Evolutionary conservation across 805 yeast genomes (phyloP).

Genomic region (Sugiyamaella chiloensis): DNA sequence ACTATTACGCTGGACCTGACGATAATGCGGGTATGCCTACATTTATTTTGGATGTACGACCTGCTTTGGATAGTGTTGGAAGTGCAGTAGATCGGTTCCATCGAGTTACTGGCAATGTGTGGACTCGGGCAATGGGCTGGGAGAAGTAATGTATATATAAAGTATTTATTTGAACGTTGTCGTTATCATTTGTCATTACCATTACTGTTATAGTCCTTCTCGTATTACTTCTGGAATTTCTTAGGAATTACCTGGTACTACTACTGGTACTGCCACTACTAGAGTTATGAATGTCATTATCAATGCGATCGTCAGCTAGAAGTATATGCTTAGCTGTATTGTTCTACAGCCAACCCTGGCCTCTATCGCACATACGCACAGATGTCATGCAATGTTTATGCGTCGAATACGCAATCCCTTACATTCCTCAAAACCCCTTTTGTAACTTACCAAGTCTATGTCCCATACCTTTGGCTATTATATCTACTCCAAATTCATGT

Average conservation of each 20-base stretch:
- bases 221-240: no score
- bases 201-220: constrained; percentile 2
- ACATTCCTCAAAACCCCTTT: no score
- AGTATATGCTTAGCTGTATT: no score
- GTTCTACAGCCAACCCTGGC: constrained; percentile 3
- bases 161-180: no score
- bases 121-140: constrained; percentile 70
- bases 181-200: neutral
- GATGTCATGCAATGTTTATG: neutral
- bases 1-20: constrained; percentile 94
- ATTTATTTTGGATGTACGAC: constrained; percentile 90
- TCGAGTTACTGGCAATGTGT: constrained; percentile 64
- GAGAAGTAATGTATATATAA: constrained; percentile 6
- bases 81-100: constrained; percentile 66
- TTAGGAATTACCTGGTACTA: no score
- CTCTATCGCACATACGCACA: constrained; percentile 1
- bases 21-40: constrained; percentile 86
- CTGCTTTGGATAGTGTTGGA: constrained; percentile 72
- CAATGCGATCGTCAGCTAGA: no score
- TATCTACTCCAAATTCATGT: no score
- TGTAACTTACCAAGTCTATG: no score
- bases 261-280: no score
- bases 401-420: neutral
- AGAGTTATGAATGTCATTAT: no score
- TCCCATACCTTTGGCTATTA: no score